Evolutionary conservation across 2,329 filamentous ascomycete species (phyloP).

Genomic region (Ceratocystis destructans): DNA sequence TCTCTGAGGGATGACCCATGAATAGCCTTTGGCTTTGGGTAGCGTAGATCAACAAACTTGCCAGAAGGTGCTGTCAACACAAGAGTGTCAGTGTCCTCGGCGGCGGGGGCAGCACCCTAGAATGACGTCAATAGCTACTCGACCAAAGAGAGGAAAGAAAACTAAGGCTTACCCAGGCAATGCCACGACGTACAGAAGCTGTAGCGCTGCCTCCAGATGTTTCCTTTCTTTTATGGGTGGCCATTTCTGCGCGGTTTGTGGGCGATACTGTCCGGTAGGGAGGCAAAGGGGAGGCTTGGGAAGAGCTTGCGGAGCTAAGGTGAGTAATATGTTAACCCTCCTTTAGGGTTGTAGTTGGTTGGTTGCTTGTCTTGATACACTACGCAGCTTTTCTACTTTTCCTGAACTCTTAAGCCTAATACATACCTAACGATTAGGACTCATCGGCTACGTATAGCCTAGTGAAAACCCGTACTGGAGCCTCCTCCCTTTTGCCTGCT

Average conservation of each 20-base stretch:
- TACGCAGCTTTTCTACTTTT: too few species aligned
- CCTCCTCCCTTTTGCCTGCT: conserved; percentile 25
- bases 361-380: not conserved
- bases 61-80: conserved; percentile 47
- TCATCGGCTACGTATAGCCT: not conserved
- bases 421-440: too few species aligned
- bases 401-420: too few species aligned
- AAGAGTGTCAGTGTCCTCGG: conserved; percentile 31
- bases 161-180: conserved; percentile 14
- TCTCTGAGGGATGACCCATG: not conserved
- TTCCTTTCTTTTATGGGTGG: conserved; percentile 6
- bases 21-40: conserved; percentile 23
- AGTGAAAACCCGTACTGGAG: conserved; percentile 19
- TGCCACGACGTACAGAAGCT: conserved; percentile 10
- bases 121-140: not conserved
- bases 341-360: not conserved
- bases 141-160: too few species aligned
- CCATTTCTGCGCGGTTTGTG: not conserved
- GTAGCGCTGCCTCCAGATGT: conserved; percentile 8
- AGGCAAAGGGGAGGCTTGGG: not conserved
- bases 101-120: conserved; percentile 7
- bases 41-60: conserved; percentile 49
- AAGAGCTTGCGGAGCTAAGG: not conserved
- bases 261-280: not conserved
- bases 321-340: not conserved